Percentiles rank a stretch among this genome's conserved stretches.
Conservation (phyloP, 129 eudicot species). For the Saposhnikovia divaricata region DNA sequence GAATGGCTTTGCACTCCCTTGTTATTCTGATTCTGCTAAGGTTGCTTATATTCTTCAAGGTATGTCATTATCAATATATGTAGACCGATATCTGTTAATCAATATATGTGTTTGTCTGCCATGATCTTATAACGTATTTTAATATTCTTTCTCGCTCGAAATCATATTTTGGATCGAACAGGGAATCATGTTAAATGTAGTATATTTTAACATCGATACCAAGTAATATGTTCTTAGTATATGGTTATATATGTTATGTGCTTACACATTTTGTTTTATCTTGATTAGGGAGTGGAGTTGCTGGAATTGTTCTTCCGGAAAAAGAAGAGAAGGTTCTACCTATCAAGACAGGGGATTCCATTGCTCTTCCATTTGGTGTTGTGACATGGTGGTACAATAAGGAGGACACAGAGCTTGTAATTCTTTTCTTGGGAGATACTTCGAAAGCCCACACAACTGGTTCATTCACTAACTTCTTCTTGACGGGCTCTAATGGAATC, state of each 20-base stretch:
- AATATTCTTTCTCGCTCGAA: too few species aligned
- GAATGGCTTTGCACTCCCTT: background rate
- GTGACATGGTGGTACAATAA: slow-evolving; percentile 36
- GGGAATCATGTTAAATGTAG: too few species aligned
- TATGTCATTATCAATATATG: background rate
- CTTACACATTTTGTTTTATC: background rate
- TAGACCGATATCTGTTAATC: too few species aligned
- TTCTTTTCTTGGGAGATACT: slow-evolving; percentile 35
- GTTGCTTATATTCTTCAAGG: slow-evolving; percentile 1
- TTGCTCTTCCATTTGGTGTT: slow-evolving; percentile 34
- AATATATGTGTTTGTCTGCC: too few species aligned
- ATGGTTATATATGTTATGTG: background rate
- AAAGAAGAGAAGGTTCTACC: slow-evolving; percentile 27
- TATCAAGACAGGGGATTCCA: slow-evolving; percentile 1
- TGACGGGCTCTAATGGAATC: slow-evolving; percentile 27
- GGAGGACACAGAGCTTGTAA: slow-evolving; percentile 18
- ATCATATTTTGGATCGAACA: too few species aligned
- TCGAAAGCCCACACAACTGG: slow-evolving; percentile 26
- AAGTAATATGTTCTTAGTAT: too few species aligned
- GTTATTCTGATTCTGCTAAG: background rate
- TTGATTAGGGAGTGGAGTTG: slow-evolving; percentile 25
- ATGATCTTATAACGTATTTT: too few species aligned
- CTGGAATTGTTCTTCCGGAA: slow-evolving; percentile 33
- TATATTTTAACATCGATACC: too few species aligned
- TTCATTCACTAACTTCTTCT: slow-evolving; percentile 25